A percentile compares a stretch with the other conserved stretches of the same genome.
Evolutionary conservation across 2,329 filamentous ascomycete species (phyloP).

Genomic region (Didymella exigua): DNA sequence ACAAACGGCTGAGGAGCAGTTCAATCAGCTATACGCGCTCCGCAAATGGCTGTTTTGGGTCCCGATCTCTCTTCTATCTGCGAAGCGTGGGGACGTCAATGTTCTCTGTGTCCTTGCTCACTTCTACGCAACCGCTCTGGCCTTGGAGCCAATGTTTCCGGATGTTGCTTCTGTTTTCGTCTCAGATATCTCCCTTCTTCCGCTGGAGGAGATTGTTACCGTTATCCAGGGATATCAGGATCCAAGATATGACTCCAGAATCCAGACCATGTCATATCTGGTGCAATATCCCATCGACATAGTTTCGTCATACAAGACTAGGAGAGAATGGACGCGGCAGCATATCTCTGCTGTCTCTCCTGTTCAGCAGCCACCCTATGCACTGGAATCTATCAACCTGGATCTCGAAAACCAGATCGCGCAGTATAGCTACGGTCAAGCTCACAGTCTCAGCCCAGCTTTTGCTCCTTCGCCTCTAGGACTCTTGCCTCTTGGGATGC

Average conservation of each 20-base stretch:
- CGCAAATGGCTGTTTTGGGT: conserved; percentile 96
- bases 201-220: conserved; percentile 84
- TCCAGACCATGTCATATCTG: conserved; percentile 52
- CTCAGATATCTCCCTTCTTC: conserved; percentile 69
- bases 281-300: conserved; percentile 55
- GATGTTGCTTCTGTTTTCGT: conserved; percentile 88
- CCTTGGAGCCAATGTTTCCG: conserved; percentile 88
- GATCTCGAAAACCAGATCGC: conserved; percentile 50
- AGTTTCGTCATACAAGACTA: conserved; percentile 50
- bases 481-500: conserved; percentile 45
- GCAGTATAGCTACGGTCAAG: conserved; percentile 47
- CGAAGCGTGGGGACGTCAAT: conserved; percentile 74
- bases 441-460: conserved; percentile 55
- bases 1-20: conserved; percentile 75
- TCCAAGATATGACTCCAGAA: conserved; percentile 49
- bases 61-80: conserved; percentile 81
- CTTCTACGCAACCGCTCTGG: conserved; percentile 86
- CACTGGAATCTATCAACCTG: conserved; percentile 48
- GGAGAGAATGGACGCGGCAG: conserved; percentile 48
- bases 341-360: conserved; percentile 43
- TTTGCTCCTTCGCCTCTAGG: conserved; percentile 55
- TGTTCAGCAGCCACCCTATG: conserved; percentile 45
- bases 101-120: conserved; percentile 85
- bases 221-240: conserved; percentile 63
- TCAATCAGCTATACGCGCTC: conserved; percentile 85